phyloP scores from a whole-genome alignment of 257 asterid species.

The Plantago ovata region DNA sequence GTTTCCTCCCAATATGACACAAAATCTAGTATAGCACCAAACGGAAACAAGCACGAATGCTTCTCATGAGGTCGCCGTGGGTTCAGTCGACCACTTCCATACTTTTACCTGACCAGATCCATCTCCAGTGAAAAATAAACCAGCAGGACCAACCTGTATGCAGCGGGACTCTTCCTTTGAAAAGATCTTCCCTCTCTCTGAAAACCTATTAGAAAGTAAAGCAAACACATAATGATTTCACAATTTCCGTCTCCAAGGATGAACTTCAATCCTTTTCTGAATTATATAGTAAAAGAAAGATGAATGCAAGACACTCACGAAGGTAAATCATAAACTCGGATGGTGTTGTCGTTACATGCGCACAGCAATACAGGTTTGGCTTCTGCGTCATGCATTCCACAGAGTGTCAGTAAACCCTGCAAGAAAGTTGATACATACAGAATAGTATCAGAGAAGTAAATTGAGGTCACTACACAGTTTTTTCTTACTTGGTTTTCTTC shows the following conservation, averaged over 20 bases:
- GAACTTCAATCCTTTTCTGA: no score
- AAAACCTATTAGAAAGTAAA: slow-evolving; percentile 40
- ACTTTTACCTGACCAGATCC: slow-evolving; percentile 87
- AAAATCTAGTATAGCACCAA: no score
- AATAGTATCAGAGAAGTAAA: no score
- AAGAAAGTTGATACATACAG: slow-evolving; percentile 14
- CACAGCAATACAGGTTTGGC: slow-evolving; percentile 87
- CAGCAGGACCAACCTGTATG: slow-evolving; percentile 77
- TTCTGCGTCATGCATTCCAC: slow-evolving; percentile 95
- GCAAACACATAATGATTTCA: not conserved
- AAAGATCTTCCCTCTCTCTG: slow-evolving; percentile 79
- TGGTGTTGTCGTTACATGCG: slow-evolving; percentile 70
- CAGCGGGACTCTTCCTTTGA: slow-evolving; percentile 76
- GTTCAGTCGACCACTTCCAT: slow-evolving; percentile 77
- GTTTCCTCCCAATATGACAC: no score
- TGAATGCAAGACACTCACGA: slow-evolving; percentile 55
- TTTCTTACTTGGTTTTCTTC: no score
- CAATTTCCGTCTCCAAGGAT: no score
- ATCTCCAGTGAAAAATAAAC: slow-evolving; percentile 91
- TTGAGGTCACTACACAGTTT: no score
- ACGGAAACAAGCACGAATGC: no score
- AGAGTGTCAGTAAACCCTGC: slow-evolving; percentile 87
- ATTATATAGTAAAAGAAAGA: slow-evolving; percentile 1
- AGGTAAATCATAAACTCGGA: slow-evolving; percentile 85
- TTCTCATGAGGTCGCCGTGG: slow-evolving; percentile 30